Base-by-base conservation (phyloP, 129 eudicot genomes). In the Calendula officinalis region DNA sequence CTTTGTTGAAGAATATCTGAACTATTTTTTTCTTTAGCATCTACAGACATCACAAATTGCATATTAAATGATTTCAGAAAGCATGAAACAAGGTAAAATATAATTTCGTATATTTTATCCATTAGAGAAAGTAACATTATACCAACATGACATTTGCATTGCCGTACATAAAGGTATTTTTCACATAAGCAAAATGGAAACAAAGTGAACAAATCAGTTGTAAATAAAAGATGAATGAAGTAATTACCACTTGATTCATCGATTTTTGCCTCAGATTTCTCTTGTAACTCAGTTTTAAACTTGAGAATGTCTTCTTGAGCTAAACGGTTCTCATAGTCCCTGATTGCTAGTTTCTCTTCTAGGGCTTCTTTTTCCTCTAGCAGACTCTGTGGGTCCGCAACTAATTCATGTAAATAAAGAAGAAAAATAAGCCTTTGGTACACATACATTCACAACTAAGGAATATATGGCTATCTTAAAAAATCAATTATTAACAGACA, bases 331-430 rank as follows among this genome's bases (percentile, higher is more conserved):
- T 94, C 99, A 78, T 94, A 94, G 74, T 94, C 95, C 58, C 80
- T 67, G 33, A 94, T 75, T 50, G 99, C 95, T 76, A 94, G 71
- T 67, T 94, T 88, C 77, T 94, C 99, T 75, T 75, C 95, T 27
- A 94, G 75, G 56, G 95, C 77, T 77, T 83, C 85, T 77, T 86
- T 94, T 57, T 94, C 99, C 78, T 94, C 95, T 58, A 85, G 76
- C 74, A 94, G 77, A 75, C 78, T 86, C 75, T 94, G 99, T 80
- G 96, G 95, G 72, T 94, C 99, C 13, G 92, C 96, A 69, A 94
- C 99, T 94, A 83, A 69, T 79, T 55, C 70, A 68, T 16, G 72
- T 60, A 68, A 77, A 77, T 60, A 66, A 68, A 46, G 56, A 66
- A 15, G 27, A 57, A 6, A 66, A 46, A 61, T 62, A 53, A 76